Evolutionary conservation across 306 rosid genomes (phyloP), one percentile per base, ranked within the genome.

Genomic region (Cucumis cinereus): DNA sequence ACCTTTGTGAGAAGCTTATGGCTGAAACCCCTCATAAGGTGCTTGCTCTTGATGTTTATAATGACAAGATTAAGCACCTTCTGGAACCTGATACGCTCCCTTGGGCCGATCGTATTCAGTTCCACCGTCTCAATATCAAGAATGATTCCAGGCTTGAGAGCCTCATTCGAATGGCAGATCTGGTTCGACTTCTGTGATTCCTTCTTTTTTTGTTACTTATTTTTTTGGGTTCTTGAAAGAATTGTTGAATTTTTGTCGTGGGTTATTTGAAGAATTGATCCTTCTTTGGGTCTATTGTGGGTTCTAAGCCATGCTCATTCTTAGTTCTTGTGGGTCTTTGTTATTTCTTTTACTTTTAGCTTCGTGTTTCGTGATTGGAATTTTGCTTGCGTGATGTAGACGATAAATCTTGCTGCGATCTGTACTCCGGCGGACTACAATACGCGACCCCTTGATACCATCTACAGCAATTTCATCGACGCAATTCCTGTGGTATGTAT

Each of bases 341-440:
- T 41, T n/a, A 36, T 33, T 63, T 19, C 50, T 56, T 45, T 35
- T 45, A 8, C 45, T 57, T 76, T 61, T 74, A 10, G 4, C 15
- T 19, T 69, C 30, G 56, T 24, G 35, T 23, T 43, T 56, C 24
- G n/a, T 53, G 43, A 22, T 63, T 36, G 20, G 19, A 56, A 54
- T 56, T 11, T 47, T 45, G 9, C 36, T 19, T 77, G 17, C 30
- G 19, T 49, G 61, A 47, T 72, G 40, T 50, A 93, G 97, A 91
- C 98, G 12, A 93, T 93, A 54, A 93, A 93, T 70, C 95, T 93
- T 36, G 98, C 98, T 66, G 98, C 98, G 14, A 93, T 93, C 58
- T 93, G 98, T 54, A 93, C 98, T 58, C 97, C 98, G 35, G 97
- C 98, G 54, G 98, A 93, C 74, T 93, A 93, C 84, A 93, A 93